Evolutionary conservation across 257 asterid genomes (phyloP).

Genomic region (Salvia miltiorrhiza): DNA sequence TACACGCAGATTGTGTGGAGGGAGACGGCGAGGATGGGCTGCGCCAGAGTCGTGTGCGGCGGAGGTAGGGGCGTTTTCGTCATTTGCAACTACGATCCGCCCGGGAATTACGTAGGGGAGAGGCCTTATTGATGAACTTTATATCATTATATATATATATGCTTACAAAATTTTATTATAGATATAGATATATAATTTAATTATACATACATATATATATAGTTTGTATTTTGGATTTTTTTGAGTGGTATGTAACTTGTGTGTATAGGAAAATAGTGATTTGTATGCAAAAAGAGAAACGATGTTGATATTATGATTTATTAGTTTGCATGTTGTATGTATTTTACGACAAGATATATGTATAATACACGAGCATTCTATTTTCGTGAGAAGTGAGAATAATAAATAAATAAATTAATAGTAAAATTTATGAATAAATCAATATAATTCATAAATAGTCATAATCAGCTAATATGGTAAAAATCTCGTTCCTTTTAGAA

Average conservation of each 20-base stretch:
- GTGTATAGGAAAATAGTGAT: neutral
- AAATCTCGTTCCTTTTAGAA: too few relatives aligned
- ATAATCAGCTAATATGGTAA: too few relatives aligned
- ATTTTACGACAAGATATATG: too few relatives aligned
- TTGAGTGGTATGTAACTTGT: neutral
- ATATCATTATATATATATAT: neutral
- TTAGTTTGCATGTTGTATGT: neutral
- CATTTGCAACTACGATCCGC: constrained; percentile 48
- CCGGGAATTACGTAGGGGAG: constrained; percentile 45
- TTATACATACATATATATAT: neutral
- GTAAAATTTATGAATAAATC: too few relatives aligned
- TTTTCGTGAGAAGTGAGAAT: too few relatives aligned
- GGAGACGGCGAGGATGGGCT: constrained; percentile 34
- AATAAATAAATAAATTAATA: too few relatives aligned
- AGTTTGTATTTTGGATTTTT: neutral
- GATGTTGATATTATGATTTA: neutral
- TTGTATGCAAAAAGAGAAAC: neutral
- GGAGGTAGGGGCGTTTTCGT: constrained; percentile 37
- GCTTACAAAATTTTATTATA: neutral
- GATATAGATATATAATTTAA: neutral
- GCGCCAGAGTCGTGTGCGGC: constrained; percentile 37
- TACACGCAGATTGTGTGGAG: constrained; percentile 55
- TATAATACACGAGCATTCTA: too few relatives aligned
- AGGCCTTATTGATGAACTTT: constrained; percentile 26
- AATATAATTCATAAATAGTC: too few relatives aligned